Conservation (phyloP, 1,284 basidiomycete genomes). For the Sanghuangporus weigelae region DNA sequence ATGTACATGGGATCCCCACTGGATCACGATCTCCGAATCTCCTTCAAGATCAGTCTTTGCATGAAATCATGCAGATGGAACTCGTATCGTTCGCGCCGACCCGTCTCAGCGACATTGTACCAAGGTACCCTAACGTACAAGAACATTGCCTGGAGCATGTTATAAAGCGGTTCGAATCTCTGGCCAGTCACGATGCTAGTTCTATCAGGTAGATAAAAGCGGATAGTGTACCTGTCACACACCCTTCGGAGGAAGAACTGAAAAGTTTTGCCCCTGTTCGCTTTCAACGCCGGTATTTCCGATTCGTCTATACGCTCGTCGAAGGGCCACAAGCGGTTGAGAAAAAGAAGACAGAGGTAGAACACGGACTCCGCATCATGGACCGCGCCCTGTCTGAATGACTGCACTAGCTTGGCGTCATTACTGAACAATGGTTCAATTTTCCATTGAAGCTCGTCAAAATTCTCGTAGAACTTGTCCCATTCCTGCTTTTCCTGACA, state of each 20-base stretch:
- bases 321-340: neutral
- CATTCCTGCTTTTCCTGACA: neutral
- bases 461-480: neutral
- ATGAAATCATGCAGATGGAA: neutral
- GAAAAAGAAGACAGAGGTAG: neutral
- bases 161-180: neutral
- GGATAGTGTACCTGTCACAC: neutral
- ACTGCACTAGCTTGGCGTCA: neutral
- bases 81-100: neutral
- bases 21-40: neutral
- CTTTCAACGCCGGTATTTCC: neutral
- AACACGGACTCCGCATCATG: slow-evolving; percentile 2
- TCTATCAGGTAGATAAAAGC: neutral
- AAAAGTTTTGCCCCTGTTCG: neutral
- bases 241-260: neutral
- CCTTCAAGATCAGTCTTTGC: neutral
- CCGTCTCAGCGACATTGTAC: neutral
- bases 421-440: neutral
- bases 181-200: neutral
- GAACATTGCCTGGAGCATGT: neutral
- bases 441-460: neutral
- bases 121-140: neutral
- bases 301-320: neutral
- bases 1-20: neutral
- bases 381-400: neutral